Evolutionary conservation across 306 rosid species (phyloP), one percentile per base, ranked within the genome.

Genomic region (Prunus davidiana): DNA sequence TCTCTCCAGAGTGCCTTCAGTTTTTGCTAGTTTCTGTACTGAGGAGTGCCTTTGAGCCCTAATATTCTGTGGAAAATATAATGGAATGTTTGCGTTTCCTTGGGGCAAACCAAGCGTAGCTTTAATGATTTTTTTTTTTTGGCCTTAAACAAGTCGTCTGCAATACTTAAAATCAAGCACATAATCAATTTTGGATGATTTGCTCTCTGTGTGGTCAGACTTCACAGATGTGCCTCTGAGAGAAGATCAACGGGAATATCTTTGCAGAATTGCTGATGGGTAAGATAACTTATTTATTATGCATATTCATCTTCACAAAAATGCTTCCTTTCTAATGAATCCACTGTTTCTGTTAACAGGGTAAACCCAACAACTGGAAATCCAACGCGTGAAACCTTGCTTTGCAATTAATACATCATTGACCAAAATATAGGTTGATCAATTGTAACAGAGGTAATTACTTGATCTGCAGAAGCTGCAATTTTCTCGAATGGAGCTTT

Each of bases 181-280:
- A 5, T 56, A 66, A 67, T 43, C 65, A 65, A 65, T 63, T 15
- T 86, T 64, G 62, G 46, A 61, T 67, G 61, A n/a, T 81, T 67
- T 72, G 67, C 71, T 65, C 41, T 82, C 54, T 13, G 20, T 55
- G 62, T 82, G 67, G 69, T 41, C 90, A 90, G 98, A 94, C 76
- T 94, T 94, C 88, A 92, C 98, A 14, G 98, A 94, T 52, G 97
- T 95, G 78, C 99, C 97, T 55, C 76, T 95, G 57, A 87, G 99
- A 84, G 99, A 95, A 58, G 99, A 95, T 80, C 99, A 95, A 70
- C 89, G 96, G 38, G 90, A 79, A 74, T 90, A 89, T 87, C 92
- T 95, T 16, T 95, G 99, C 85, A 89, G 88, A 89, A 79, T 87
- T 79, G 97, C 98, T 50, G 97, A 92, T 67, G 97, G 97, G 97